Evolutionary conservation across 1,139 yeast genomes (phyloP).

Genomic region (Magnusiomyces ingens): DNA sequence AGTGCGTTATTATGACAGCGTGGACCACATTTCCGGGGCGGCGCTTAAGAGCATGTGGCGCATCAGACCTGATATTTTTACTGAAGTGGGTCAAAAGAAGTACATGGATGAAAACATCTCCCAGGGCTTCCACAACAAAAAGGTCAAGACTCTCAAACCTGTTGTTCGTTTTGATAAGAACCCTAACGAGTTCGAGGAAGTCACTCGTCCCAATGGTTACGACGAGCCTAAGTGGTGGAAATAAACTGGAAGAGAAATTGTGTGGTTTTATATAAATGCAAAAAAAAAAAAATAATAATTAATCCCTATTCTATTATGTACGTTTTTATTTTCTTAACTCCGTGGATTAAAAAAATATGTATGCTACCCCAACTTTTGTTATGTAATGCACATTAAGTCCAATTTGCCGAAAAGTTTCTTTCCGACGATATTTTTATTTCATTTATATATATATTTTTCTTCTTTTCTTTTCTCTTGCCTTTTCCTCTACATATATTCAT

Average conservation of each 20-base stretch:
- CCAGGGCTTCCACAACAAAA: slow-evolving; percentile 27
- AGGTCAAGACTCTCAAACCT: slow-evolving; percentile 30
- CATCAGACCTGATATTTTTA: slow-evolving; percentile 25
- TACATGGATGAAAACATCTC: slow-evolving; percentile 27
- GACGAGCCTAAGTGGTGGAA: slow-evolving; percentile 30
- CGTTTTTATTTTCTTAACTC: too few species aligned
- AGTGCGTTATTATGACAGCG: slow-evolving; percentile 32
- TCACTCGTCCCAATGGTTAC: slow-evolving; percentile 31
- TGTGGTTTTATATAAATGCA: background rate
- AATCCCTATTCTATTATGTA: too few species aligned
- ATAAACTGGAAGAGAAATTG: background rate
- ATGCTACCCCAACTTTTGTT: too few species aligned
- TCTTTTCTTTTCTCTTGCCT: background rate
- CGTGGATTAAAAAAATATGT: too few species aligned
- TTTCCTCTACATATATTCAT: too few species aligned
- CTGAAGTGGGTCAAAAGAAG: slow-evolving; percentile 17
- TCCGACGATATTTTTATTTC: too few species aligned
- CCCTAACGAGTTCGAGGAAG: slow-evolving; percentile 27
- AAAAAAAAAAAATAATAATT: too few species aligned
- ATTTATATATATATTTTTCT: too few species aligned
- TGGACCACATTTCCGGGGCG: slow-evolving; percentile 31
- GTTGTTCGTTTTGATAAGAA: slow-evolving; percentile 28
- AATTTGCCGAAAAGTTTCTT: too few species aligned
- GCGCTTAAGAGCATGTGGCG: slow-evolving; percentile 26
- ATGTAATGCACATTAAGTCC: too few species aligned